Evolutionary conservation across 2,329 filamentous ascomycete genomes (phyloP), one percentile per base, ranked within the genome.

Genomic region (Seiridium unicorne): DNA sequence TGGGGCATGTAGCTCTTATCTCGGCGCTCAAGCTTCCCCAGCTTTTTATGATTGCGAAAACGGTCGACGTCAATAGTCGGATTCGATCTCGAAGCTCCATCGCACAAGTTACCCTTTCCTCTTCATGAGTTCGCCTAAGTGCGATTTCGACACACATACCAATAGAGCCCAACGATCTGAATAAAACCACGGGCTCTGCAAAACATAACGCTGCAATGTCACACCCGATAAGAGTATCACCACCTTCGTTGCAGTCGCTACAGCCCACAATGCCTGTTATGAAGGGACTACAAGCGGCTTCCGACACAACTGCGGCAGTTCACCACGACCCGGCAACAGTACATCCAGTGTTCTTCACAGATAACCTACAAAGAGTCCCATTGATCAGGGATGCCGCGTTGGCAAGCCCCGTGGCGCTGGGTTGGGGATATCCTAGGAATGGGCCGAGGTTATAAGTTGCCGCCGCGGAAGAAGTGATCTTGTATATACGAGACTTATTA

Each of bases 281-380:
- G 10, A 36, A 58, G 55, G 55, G 55, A 18, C 46, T 59, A 8
- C 38, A n/a, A 32, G 49, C 42, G 11, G 38, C 55, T 57, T 44
- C 58, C 10, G 61, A 62, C 35, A 55, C 51, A 35, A n/a, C 35
- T 31, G 35, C 35, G 13, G 36, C 18, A 10, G 57, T 6, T 3
- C 47, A 44, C 35, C 62, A 63, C 44, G 68, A 89, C 70, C 77
- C 84, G 8, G 85, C 89, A 1, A 80, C 79, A 44, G 77, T 84
- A 34, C 90, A 93, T 65, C 90, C 90, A 0, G 90, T 92, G 1
- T 93, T 93, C 75, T 92, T 93, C 76, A 90, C 89, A 0, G 78
- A 84, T 36, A 80, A 81, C 56, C 75, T 91, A 55, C 83, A 82
- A 60, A 84, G 81, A 66, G 79, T 83, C 3, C 82, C 86, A 4